These are phyloP conservation scores for Globisporangium iwayamae DNA, from an alignment of 352 stramenopile species.

Conservation along the genomic window DNA sequence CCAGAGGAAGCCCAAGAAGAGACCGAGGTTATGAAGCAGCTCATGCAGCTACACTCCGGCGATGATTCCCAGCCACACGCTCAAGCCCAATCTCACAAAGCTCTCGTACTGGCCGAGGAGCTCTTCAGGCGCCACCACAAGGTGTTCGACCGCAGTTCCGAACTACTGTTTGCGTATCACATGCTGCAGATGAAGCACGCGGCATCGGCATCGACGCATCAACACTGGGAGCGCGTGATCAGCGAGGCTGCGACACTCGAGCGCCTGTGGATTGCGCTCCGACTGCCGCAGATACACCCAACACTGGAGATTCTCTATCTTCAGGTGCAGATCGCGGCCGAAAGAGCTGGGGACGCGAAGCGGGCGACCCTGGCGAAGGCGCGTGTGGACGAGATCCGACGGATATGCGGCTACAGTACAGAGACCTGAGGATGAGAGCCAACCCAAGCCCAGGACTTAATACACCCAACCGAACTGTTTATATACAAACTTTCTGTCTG, in stretches of 20 bases:
- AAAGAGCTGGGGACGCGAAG: conserved; percentile 17
- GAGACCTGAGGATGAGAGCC: background rate
- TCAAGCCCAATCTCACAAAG: background rate
- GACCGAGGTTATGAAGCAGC: conserved; percentile 18
- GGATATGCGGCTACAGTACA: conserved; percentile 27
- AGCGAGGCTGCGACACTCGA: conserved; percentile 28
- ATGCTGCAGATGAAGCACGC: conserved; percentile 43
- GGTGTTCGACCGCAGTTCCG: conserved; percentile 23
- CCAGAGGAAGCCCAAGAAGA: conserved; percentile 11
- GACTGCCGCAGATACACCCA: conserved; percentile 31
- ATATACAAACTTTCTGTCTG: background rate
- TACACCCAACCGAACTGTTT: conserved; percentile 3
- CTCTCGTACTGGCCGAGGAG: conserved; percentile 12
- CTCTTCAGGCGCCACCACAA: conserved; percentile 1
- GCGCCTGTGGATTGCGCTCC: conserved; percentile 28
- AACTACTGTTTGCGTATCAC: conserved; percentile 38
- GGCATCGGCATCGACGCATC: conserved; percentile 1
- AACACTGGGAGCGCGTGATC: conserved; percentile 30
- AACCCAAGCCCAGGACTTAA: background rate
- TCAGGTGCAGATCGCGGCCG: conserved; percentile 44
- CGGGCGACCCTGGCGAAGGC: conserved; percentile 15
- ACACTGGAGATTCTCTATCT: conserved; percentile 47
- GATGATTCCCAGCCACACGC: conserved; percentile 11
- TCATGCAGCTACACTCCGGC: conserved; percentile 25
- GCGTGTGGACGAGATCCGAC: conserved; percentile 20